Evolutionary conservation across 2,329 filamentous ascomycete species (phyloP), one percentile per base, ranked within the genome.

Genomic region (Lachnellula cervina): DNA sequence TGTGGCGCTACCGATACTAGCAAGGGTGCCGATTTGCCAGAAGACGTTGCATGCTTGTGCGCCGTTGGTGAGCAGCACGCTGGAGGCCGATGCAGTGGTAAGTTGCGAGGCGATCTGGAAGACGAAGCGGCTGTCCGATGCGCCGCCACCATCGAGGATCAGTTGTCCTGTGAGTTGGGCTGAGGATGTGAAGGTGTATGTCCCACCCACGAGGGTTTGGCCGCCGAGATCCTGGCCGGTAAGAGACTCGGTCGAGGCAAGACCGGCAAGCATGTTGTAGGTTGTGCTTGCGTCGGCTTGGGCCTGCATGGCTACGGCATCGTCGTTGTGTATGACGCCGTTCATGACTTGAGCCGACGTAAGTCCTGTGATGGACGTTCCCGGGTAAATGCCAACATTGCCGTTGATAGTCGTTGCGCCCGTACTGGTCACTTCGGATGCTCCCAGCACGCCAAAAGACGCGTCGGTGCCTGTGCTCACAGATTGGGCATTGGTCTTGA

Each of bases 321-420:
- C 19, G 9, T 32, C 38, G 13, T 43, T 42, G 25, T 49, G 42
- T 19, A 40, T 40, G 7, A 49, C 57, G 9, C 59, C 59, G 16
- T 44, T 21, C 21, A 21, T 51, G 32, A 25, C 50, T 7, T 42
- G 17, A 25, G 58, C 61, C 5, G 59, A 58, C 6, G 56, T 57
- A 43, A 63, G 62, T 13, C 61, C 61, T 3, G 51, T 62, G 40
- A 63, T 62, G 7, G 59, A 55, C 21, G 51, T 51, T 19, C 61
- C 61, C 7, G 49, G 42, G n/a, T 9, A 50, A 35, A 49, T 57
- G 21, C 61, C 61, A 35, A 59, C 34, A 38, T 61, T 51, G 44
- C 59, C 61, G 25, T 28, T 54, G 25, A 63, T 51, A 9, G 38
- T 19, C 19, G 59, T 61, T 5, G 55, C 37, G 13, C 61, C 61